Base-by-base conservation (phyloP, 192 early-diverging fungal species). In the Rhizophagus clarus region DNA sequence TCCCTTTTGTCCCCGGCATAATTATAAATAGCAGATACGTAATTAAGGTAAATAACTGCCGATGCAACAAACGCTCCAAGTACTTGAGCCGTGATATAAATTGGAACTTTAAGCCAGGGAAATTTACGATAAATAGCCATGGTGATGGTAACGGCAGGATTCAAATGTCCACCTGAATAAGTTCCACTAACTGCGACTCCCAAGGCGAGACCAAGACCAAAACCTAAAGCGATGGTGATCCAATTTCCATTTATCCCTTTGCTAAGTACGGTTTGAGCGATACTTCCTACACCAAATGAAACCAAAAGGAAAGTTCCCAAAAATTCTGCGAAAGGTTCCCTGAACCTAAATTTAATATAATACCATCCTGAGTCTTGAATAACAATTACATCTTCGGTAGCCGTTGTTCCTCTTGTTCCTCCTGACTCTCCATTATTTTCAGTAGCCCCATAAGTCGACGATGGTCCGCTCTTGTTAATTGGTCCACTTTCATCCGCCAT, bases 111-210 rank as follows among this genome's bases (percentile, higher is more conserved):
- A 63, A 87, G 81, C 85, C 89, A 91, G 26, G 92, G 84, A 80
- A 95, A 93, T 71, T 90, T 88, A 51, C 91, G 88, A 83, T 90
- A 91, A 11, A 90, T 77, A 15, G 90, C 92, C 72, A 91, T 86
- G 8, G 91, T 85, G 42, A 94, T 83, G 6, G 93, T 91, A 60
- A 95, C 91, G 1, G 93, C 93, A 28, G 94, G 94, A 85, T 95
- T 95, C 72, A 95, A 74, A 81, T 95, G 94, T 22, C 87, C 94
- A 49, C 94, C 93, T 17, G 92, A 93, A 20, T 93, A 78, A 64
- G 89, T 88, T 77, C 90, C 91, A 60, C 85, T 83, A 81, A 89
- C 84, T 80, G 89, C 90, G 62, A 94, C 83, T 56, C 86, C 92
- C 79, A 91, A 88, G 40, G 88, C 83, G 73, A 94, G 83, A 11